Evolutionary conservation across 2,329 filamentous ascomycete species (phyloP).

Genomic region (Aspergillus sp.): DNA sequence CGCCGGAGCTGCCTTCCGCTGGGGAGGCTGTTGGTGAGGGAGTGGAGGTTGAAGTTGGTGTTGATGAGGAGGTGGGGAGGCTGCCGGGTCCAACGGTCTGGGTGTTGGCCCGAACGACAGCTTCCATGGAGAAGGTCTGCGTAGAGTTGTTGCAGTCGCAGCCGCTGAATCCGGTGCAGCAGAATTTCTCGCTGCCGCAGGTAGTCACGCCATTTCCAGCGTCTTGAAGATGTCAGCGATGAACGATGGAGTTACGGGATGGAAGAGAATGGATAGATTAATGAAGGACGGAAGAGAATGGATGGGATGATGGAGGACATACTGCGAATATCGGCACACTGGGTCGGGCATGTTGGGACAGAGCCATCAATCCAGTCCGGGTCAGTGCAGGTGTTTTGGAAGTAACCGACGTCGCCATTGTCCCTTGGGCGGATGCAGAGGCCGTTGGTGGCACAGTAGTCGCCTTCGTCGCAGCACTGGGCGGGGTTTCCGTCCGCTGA

Average conservation of each 20-base stretch:
- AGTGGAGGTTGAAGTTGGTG: not conserved
- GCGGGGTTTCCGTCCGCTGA: not conserved
- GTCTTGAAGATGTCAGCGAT: not conserved
- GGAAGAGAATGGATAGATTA: no score
- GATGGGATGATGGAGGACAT: not conserved
- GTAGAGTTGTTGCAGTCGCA: conserved; percentile 9
- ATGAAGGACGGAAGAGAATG: not conserved
- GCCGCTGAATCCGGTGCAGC: conserved; percentile 2
- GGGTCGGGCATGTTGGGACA: not conserved
- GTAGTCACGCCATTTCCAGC: not conserved
- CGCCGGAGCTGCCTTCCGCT: not conserved
- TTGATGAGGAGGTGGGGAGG: not conserved
- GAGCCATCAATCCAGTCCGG: not conserved
- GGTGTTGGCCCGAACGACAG: not conserved
- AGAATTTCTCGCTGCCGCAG: not conserved
- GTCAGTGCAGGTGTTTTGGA: conserved; percentile 1
- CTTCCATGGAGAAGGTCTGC: not conserved
- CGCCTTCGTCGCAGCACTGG: conserved; percentile 1
- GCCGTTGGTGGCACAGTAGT: conserved; percentile 4
- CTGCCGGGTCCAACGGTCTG: not conserved
- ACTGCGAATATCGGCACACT: conserved; percentile 1
- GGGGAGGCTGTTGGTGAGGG: not conserved
- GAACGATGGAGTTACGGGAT: not conserved
- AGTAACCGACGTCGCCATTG: not conserved
- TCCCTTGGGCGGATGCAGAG: not conserved